phyloP scores from a whole-genome alignment of 2,329 filamentous ascomycete genomes.

The Ophiocordyceps robertsii region DNA sequence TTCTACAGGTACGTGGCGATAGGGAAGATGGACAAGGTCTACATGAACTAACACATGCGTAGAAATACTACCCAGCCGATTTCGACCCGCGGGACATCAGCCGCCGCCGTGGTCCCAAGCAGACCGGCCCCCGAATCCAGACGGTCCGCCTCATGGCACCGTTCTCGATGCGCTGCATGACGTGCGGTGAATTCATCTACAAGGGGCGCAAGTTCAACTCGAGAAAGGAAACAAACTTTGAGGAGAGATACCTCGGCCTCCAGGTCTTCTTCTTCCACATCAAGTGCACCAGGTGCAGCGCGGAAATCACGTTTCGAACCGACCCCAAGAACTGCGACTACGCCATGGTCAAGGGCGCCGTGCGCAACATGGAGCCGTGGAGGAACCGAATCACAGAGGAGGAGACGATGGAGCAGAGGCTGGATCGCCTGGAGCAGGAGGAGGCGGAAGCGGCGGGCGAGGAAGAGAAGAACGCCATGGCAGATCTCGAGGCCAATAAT shows the following conservation, averaged over 20 bases:
- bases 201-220: constrained; percentile 93
- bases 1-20: constrained; percentile 31
- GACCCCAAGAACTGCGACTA: constrained; percentile 96
- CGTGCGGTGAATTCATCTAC: constrained; percentile 68
- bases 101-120: constrained; percentile 55
- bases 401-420: constrained; percentile 76
- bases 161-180: constrained; percentile 28
- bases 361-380: constrained; percentile 92
- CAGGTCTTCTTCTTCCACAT: constrained; percentile 75
- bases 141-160: constrained; percentile 71
- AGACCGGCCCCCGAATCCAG: constrained; percentile 65
- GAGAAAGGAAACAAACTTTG: constrained; percentile 76
- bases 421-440: constrained; percentile 73
- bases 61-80: constrained; percentile 57
- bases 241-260: constrained; percentile 81
- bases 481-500: constrained; percentile 86
- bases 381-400: constrained; percentile 45
- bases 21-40: constrained; percentile 8
- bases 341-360: constrained; percentile 64
- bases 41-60: constrained; percentile 4
- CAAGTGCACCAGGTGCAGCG: constrained; percentile 72
- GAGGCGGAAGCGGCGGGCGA: constrained; percentile 48
- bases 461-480: constrained; percentile 82
- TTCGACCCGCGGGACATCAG: constrained; percentile 80
- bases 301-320: constrained; percentile 85